A percentile compares a stretch with the other conserved stretches of the same genome.
These are phyloP conservation scores for Yamadazyma kitorensis DNA, from an alignment of 805 yeast genomes.

Conservation along the genomic window DNA sequence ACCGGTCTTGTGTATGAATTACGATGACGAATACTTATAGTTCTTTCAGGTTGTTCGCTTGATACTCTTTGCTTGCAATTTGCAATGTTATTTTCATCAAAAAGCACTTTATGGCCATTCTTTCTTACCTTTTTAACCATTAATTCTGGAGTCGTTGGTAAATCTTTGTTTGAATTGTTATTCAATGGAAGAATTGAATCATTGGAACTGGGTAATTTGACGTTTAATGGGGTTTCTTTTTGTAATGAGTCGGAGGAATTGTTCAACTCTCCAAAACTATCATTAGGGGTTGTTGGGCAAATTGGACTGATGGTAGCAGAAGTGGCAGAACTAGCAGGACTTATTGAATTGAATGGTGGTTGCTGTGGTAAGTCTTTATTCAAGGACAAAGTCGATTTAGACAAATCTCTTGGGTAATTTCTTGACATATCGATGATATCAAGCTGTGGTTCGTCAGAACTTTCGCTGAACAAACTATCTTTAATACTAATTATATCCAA, in stretches of 20 bases:
- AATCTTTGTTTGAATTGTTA: not conserved
- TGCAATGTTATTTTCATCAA: too few relatives aligned
- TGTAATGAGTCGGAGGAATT: constrained; percentile 1
- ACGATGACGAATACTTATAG: constrained; percentile 4
- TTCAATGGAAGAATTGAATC: not conserved
- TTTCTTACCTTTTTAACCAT: too few relatives aligned
- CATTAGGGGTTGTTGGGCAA: too few relatives aligned
- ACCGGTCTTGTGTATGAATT: constrained; percentile 3
- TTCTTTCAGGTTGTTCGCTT: constrained; percentile 1
- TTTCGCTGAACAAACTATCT: constrained; percentile 11
- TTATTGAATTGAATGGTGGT: not conserved
- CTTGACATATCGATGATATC: not conserved
- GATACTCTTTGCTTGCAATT: too few relatives aligned
- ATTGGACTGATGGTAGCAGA: too few relatives aligned
- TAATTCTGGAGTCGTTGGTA: not conserved
- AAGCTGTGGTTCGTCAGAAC: constrained; percentile 3
- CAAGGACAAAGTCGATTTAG: too few relatives aligned
- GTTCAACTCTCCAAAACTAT: too few relatives aligned
- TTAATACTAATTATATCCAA: constrained; percentile 5
- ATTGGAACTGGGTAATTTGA: not conserved
- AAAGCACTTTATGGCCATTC: too few relatives aligned
- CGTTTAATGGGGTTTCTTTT: not conserved
- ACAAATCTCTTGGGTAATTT: not conserved
- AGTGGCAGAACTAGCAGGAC: too few relatives aligned
- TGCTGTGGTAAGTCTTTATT: constrained; percentile 4